Base-by-base conservation (phyloP, 352 stramenopile species). In the Thalassiosira allenii region DNA sequence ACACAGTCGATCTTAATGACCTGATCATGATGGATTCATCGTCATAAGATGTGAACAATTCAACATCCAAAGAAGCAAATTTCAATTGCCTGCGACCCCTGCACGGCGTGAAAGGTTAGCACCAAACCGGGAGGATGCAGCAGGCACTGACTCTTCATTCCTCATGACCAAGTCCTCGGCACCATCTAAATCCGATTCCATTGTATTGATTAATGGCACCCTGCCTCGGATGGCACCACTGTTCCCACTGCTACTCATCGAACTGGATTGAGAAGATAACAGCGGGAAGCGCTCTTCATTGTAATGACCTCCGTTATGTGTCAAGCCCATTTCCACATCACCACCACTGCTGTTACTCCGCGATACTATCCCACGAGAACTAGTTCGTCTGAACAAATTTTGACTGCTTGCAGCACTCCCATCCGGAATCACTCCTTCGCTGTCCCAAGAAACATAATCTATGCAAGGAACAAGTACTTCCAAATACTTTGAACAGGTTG, bases 361-460 rank as follows among this genome's bases (percentile, higher is more conserved):
- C 17, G 8, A 17, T 47, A 17, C 8, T 47, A 17, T 17, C 17
- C 8, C 37, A 47, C 8, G 17, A 47, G 37, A 47, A 47, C 9
- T 47, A 9, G 37, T 47, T 47, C 37, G 8, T 47, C n/a, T n/a
- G n/a, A n/a, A n/a, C n/a, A n/a, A n/a, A n/a, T n/a, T n/a, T n/a
- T n/a, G n/a, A n/a, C n/a, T n/a, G 40, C 29, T 23, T n/a, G 49
- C 49, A 22, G 27, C 2, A 56, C 32, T 69, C 23, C 29, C 20
- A 22, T 72, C 51, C 3, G 52, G 40, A 63, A 85, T 82, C 47
- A 72, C 44, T 37, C 75, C 81, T 14, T 75, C 30, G 29, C 30
- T 25, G 61, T 89, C 64, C 82, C 82, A 89, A 12, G 73, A 23
- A 33, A 84, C 73, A 64, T 87, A 78, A 64, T 88, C 71, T 29